Percentiles rank a stretch among this genome's conserved stretches.
Conservation (phyloP, 1,139 yeast genomes). For the Hyphopichia buzzinii region DNA sequence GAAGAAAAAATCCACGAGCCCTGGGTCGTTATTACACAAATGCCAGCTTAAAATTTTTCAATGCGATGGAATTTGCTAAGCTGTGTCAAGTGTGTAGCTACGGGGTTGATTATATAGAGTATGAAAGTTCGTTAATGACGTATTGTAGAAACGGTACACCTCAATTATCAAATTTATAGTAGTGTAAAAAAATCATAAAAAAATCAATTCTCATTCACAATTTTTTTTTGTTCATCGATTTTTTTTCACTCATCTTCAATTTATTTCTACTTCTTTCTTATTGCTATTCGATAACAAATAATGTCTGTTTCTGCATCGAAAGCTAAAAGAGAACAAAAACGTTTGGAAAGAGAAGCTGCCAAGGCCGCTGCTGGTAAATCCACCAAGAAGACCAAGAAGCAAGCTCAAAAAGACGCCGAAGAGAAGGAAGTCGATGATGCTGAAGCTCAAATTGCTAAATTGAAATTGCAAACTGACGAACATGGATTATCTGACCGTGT, state of each 20-base stretch:
- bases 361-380: constrained; percentile 74
- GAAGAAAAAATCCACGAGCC: too few relatives aligned
- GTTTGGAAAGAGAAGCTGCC: constrained; percentile 57
- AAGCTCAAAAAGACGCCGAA: constrained; percentile 55
- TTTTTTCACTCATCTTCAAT: constrained; percentile 2
- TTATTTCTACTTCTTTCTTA: constrained; percentile 4
- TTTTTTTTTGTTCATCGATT: too few relatives aligned
- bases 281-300: constrained; percentile 1
- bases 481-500: constrained; percentile 96
- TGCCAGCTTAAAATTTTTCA: background rate
- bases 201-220: too few relatives aligned
- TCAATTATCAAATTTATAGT: too few relatives aligned
- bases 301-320: constrained; percentile 83
- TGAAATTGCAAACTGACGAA: constrained; percentile 90
- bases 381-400: constrained; percentile 60
- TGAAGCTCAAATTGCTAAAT: constrained; percentile 75
- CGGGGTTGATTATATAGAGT: too few relatives aligned
- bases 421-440: constrained; percentile 61
- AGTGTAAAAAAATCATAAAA: too few relatives aligned
- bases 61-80: background rate
- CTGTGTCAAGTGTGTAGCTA: too few relatives aligned
- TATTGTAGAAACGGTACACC: too few relatives aligned
- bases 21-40: background rate
- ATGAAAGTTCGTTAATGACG: too few relatives aligned
- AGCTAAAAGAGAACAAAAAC: constrained; percentile 94